Conservation (phyloP, 352 stramenopile species). For the Phytophthora pinifolia region DNA sequence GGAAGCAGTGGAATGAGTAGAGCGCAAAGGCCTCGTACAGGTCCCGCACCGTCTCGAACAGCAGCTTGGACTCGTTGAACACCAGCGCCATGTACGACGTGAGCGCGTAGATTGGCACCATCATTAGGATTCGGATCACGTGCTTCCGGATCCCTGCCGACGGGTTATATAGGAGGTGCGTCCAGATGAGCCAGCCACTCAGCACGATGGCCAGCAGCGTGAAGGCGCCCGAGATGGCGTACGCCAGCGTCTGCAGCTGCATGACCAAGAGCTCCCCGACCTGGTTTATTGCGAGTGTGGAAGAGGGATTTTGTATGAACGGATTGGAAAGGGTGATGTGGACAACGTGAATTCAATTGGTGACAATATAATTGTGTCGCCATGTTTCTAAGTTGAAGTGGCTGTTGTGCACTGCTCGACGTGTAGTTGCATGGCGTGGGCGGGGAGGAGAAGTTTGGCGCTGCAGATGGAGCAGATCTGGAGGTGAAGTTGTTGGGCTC, state of each 20-base stretch:
- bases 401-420: no score
- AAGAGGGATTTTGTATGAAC: no score
- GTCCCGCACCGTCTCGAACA: conserved; percentile 91
- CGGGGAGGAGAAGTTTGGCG: no score
- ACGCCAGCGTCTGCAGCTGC: conserved; percentile 87
- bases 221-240: conserved; percentile 87
- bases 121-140: conserved; percentile 93
- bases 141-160: conserved; percentile 85
- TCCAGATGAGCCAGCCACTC: conserved; percentile 88
- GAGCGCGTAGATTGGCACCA: conserved; percentile 93
- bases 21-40: conserved; percentile 94
- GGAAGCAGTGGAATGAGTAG: conserved; percentile 94
- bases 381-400: no score
- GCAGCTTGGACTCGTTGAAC: conserved; percentile 89
- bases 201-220: conserved; percentile 84
- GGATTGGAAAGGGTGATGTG: no score
- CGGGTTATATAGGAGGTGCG: conserved; percentile 86
- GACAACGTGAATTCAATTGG: no score
- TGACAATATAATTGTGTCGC: no score
- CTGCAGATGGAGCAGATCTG: no score
- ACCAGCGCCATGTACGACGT: conserved; percentile 90
- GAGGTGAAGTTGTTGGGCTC: no score
- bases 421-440: no score
- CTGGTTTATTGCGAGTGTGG: no score
- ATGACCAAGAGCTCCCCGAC: conserved; percentile 29